These are phyloP conservation scores for Ceratocystis smalleyi DNA, from an alignment of 2,329 filamentous ascomycete species.

Conservation along the genomic window DNA sequence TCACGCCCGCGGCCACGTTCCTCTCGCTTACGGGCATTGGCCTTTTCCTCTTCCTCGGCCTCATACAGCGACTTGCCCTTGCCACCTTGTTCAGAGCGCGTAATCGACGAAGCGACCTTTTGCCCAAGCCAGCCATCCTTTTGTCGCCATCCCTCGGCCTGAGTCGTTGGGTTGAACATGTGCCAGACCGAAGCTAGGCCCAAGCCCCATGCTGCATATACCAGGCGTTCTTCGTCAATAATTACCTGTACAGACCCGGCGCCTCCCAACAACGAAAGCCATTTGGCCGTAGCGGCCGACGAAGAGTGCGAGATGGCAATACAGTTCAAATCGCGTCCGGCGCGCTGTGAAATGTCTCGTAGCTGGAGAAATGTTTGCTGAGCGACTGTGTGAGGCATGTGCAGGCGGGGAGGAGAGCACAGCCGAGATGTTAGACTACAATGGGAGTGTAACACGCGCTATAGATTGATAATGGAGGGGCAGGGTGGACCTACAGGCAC, in stretches of 20 bases:
- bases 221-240: constrained; percentile 38
- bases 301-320: constrained; percentile 46
- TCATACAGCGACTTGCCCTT: constrained; percentile 9
- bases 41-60: constrained; percentile 4
- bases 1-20: background rate
- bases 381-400: constrained; percentile 28
- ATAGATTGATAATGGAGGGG: background rate
- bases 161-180: constrained; percentile 38
- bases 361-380: constrained; percentile 42
- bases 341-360: constrained; percentile 37
- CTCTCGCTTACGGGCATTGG: background rate
- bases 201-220: constrained; percentile 46
- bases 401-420: background rate
- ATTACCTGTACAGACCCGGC: constrained; percentile 41
- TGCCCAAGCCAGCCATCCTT: constrained; percentile 37
- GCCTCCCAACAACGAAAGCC: constrained; percentile 42
- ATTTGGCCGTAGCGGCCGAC: constrained; percentile 37
- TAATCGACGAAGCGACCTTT: constrained; percentile 33
- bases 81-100: constrained; percentile 2
- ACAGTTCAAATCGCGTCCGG: constrained; percentile 35
- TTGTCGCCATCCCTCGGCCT: constrained; percentile 37
- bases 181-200: constrained; percentile 36
- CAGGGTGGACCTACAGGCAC: constrained; percentile 32
- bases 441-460: background rate
- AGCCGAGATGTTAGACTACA: background rate